A percentile compares a stretch with the other conserved stretches of the same genome.
Evolutionary conservation across 2,329 filamentous ascomycete species (phyloP).

Genomic region (Thielaviopsis punctulata): DNA sequence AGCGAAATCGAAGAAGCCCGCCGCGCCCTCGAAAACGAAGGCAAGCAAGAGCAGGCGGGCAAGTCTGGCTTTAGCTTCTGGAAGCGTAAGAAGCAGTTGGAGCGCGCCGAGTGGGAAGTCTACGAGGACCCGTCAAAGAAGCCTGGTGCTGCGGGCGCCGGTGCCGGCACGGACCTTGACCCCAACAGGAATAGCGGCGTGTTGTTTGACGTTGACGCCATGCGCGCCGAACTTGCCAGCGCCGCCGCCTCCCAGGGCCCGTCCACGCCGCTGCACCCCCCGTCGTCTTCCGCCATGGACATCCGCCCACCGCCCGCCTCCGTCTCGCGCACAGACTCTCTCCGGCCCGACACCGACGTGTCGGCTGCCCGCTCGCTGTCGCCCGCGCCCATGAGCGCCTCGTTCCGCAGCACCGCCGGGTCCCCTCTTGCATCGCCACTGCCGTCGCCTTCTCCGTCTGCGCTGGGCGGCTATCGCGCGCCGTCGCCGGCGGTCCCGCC

Average conservation of each 20-base stretch:
- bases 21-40: slow-evolving; percentile 67
- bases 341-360: slow-evolving; percentile 1
- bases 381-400: slow-evolving; percentile 1
- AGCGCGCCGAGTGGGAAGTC: slow-evolving; percentile 86
- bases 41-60: slow-evolving; percentile 34
- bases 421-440: no score
- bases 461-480: slow-evolving; percentile 5
- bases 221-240: slow-evolving; percentile 68
- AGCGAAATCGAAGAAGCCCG: slow-evolving; percentile 92
- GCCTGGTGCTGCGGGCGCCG: slow-evolving; percentile 16
- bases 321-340: slow-evolving; percentile 4
- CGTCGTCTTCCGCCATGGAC: neutral
- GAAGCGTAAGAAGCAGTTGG: slow-evolving; percentile 59
- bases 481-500: neutral
- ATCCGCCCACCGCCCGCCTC: slow-evolving; percentile 9
- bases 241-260: neutral
- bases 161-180: slow-evolving; percentile 30
- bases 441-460: slow-evolving; percentile 1
- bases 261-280: neutral
- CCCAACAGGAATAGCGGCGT: slow-evolving; percentile 37
- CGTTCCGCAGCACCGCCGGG: neutral
- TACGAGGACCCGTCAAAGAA: slow-evolving; percentile 54
- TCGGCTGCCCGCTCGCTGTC: neutral
- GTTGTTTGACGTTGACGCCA: slow-evolving; percentile 90
- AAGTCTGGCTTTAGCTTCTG: slow-evolving; percentile 56